Evolutionary conservation across 768 basidiomycete species (phyloP).

Genomic region (Boletales sp.): DNA sequence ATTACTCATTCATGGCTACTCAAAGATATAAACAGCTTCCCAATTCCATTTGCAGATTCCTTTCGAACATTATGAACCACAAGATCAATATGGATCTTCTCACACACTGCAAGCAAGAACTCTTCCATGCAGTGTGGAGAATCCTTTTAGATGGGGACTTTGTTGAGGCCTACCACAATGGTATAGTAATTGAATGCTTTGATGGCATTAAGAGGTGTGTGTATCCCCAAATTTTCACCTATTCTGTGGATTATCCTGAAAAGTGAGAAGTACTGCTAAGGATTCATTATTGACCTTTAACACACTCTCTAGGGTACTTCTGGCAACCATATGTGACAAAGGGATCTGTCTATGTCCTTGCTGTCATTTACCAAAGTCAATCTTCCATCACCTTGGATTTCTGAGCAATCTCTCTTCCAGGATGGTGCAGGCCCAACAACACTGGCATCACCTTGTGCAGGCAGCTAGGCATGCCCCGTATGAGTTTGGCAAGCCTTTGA

Average conservation of each 20-base stretch:
- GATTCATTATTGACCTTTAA: too few relatives aligned
- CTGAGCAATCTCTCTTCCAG: not conserved
- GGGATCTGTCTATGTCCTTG: constrained; percentile 26
- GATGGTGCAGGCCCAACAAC: too few relatives aligned
- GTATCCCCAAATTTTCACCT: not conserved
- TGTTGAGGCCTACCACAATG: not conserved
- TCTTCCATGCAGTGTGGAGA: constrained; percentile 1
- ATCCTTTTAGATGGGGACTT: constrained; percentile 1
- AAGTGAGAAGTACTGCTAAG: not conserved
- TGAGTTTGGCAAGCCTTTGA: not conserved
- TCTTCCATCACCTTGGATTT: not conserved
- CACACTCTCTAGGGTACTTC: constrained; percentile 13
- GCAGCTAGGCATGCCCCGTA: not conserved
- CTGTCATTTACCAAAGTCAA: not conserved
- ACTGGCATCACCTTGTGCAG: not conserved
- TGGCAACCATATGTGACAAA: constrained; percentile 24
- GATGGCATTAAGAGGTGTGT: not conserved
- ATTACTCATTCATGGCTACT: too few relatives aligned
- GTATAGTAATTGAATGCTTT: not conserved
- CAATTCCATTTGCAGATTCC: not conserved
- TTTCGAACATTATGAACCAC: not conserved
- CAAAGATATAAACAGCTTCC: not conserved
- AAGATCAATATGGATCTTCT: not conserved
- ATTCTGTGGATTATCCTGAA: constrained; percentile 1
- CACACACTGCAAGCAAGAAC: not conserved